Evolutionary conservation across 1,139 yeast species (phyloP).

Genomic region (Blastobotrys raffinosifermentans): DNA sequence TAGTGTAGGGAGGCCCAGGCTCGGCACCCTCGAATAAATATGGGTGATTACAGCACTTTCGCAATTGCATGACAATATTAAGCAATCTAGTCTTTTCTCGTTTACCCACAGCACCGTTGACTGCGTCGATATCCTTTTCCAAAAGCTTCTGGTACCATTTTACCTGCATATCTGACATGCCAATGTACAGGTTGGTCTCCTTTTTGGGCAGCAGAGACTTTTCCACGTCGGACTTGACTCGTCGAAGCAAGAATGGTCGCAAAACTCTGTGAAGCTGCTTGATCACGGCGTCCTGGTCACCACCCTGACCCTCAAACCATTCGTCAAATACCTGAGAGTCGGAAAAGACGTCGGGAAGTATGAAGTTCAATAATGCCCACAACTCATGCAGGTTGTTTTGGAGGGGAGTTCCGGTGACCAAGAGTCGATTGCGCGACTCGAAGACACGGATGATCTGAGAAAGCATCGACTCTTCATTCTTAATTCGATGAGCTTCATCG

Average conservation of each 20-base stretch:
- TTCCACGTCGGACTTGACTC: slow-evolving; percentile 92
- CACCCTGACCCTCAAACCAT: slow-evolving; percentile 60
- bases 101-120: slow-evolving; percentile 84
- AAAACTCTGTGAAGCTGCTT: slow-evolving; percentile 78
- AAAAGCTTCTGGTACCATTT: slow-evolving; percentile 84
- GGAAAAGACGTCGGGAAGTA: slow-evolving; percentile 90
- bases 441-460: slow-evolving; percentile 87
- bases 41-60: slow-evolving; percentile 97
- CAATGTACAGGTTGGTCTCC: slow-evolving; percentile 83
- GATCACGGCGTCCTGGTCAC: slow-evolving; percentile 70
- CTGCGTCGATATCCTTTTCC: slow-evolving; percentile 94
- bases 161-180: slow-evolving; percentile 92
- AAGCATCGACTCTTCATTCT: slow-evolving; percentile 84
- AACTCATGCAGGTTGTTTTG: slow-evolving; percentile 92
- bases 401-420: slow-evolving; percentile 93
- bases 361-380: slow-evolving; percentile 89
- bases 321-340: slow-evolving; percentile 85
- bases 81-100: slow-evolving; percentile 84
- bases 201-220: slow-evolving; percentile 84
- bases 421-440: slow-evolving; percentile 72
- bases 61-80: slow-evolving; percentile 92
- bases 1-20: slow-evolving; percentile 97
- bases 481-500: slow-evolving; percentile 96
- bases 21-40: slow-evolving; percentile 97
- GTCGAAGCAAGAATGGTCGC: slow-evolving; percentile 79